Base-by-base conservation (phyloP, 345 rosid genomes). In the Melaleuca quinquenervia region DNA sequence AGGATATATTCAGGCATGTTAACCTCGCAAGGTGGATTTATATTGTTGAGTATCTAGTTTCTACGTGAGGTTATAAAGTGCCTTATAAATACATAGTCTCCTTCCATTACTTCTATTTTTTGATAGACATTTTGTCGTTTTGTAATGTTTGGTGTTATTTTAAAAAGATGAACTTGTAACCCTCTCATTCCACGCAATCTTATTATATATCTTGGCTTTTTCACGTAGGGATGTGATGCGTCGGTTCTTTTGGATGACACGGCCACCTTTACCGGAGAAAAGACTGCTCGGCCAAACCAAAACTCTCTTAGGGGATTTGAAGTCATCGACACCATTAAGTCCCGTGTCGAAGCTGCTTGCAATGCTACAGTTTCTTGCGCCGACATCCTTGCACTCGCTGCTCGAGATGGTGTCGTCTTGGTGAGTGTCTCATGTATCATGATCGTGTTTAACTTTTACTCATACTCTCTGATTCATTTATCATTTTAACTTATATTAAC, bases 251-350 rank as follows among this genome's bases (percentile, higher is more conserved):
- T 92, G 83, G 98, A 95, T 87, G 98, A 96, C 86, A 88, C 91
- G 0, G 87, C 87, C 50, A 90, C 89, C 80, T 91, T 95, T 62
- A 91, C 91, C 11, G 94, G 98, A 11, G 98, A 96, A 74, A 97
- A 97, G 86, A 89, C 94, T 6, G 98, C 98, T 36, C 92, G 89
- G 1, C 98, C 96, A 0, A 96, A 97, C 87, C 90, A 93, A 75
- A 97, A 97, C 78, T 95, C 99, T 2, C 90, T 95, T 6, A 84
- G 98, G 85, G 98, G 99, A 5, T 95, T 96, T 48, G 96, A 96
- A 88, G 95, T 95, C 86, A 92, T 95, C 0, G 95, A 97, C 82
- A 86, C 90, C 0, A 97, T 95, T 22, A 95, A 97, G 85, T 89
- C 95, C 41, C 89, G 88, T 50, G 86, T 96, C 22, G 95, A 96